Conservation (phyloP, 2,329 filamentous ascomycete genomes). For the Aspergillus ustus region DNA sequence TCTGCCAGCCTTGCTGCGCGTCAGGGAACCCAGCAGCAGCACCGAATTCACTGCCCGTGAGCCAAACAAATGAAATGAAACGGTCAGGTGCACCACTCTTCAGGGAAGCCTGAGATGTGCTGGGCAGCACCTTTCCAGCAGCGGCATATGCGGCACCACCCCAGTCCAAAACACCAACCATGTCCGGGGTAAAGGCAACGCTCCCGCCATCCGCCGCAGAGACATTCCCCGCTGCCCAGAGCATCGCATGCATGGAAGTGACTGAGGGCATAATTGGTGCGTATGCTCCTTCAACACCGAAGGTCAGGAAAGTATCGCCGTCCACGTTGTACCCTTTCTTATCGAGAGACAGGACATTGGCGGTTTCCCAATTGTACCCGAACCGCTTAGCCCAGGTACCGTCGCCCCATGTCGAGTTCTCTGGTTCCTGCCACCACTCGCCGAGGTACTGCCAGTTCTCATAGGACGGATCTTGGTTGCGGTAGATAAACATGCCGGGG, state of each 20-base stretch:
- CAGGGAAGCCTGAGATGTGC: conserved; percentile 19
- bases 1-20: conserved; percentile 24
- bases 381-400: conserved; percentile 27
- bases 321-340: conserved; percentile 22
- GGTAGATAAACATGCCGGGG: conserved; percentile 25
- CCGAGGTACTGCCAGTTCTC: conserved; percentile 28
- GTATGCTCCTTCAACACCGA: conserved; percentile 24
- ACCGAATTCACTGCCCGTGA: conserved; percentile 23
- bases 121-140: conserved; percentile 25
- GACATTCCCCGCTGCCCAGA: conserved; percentile 23
- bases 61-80: conserved; percentile 25
- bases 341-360: conserved; percentile 22
- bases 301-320: conserved; percentile 23
- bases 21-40: conserved; percentile 19
- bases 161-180: conserved; percentile 28
- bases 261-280: conserved; percentile 18
- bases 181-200: conserved; percentile 22
- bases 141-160: conserved; percentile 24
- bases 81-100: conserved; percentile 24
- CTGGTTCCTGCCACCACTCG: conserved; percentile 25
- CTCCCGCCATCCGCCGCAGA: conserved; percentile 8
- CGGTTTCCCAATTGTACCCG: conserved; percentile 28
- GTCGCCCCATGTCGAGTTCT: conserved; percentile 26
- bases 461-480: conserved; percentile 22
- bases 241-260: conserved; percentile 25